phyloP scores from a whole-genome alignment of 2,329 filamentous ascomycete genomes.

The Fusarium oxysporum region DNA sequence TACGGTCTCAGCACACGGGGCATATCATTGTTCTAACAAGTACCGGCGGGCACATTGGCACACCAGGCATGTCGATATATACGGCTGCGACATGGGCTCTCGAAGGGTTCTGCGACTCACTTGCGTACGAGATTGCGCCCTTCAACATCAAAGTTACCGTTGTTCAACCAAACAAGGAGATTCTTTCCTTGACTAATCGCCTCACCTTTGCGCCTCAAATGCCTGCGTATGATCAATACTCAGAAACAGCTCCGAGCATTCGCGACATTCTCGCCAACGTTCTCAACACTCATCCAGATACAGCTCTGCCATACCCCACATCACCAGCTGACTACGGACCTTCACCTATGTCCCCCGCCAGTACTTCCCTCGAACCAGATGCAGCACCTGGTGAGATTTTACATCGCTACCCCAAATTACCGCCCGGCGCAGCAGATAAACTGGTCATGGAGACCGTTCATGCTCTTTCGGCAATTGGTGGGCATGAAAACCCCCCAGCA shows the following conservation, averaged over 20 bases:
- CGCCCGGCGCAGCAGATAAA: conserved; percentile 73
- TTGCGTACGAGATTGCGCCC: conserved; percentile 95
- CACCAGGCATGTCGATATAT: conserved; percentile 90
- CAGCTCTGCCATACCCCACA: conserved; percentile 55
- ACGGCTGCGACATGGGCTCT: conserved; percentile 94
- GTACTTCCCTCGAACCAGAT: conserved; percentile 50
- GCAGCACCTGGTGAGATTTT: conserved; percentile 60
- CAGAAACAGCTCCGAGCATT: conserved; percentile 76
- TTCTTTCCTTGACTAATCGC: conserved; percentile 86
- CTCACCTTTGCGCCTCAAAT: conserved; percentile 87
- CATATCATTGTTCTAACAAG: conserved; percentile 92
- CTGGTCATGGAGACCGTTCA: conserved; percentile 91
- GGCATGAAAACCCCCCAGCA: conserved; percentile 94
- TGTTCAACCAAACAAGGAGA: conserved; percentile 94
- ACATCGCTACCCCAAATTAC: conserved; percentile 80
- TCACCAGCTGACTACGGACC: conserved; percentile 44
- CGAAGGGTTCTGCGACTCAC: conserved; percentile 93
- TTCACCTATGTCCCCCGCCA: conserved; percentile 48
- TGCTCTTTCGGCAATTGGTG: conserved; percentile 90
- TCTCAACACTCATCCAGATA: conserved; percentile 79
- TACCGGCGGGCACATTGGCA: conserved; percentile 92
- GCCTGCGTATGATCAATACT: conserved; percentile 58
- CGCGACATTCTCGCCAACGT: conserved; percentile 86
- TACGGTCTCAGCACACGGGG: conserved; percentile 83
- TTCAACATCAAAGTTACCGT: conserved; percentile 98